These are phyloP conservation scores for Ceratocystis cacaofunesta DNA, from an alignment of 2,329 filamentous ascomycete genomes.

Conservation along the genomic window DNA sequence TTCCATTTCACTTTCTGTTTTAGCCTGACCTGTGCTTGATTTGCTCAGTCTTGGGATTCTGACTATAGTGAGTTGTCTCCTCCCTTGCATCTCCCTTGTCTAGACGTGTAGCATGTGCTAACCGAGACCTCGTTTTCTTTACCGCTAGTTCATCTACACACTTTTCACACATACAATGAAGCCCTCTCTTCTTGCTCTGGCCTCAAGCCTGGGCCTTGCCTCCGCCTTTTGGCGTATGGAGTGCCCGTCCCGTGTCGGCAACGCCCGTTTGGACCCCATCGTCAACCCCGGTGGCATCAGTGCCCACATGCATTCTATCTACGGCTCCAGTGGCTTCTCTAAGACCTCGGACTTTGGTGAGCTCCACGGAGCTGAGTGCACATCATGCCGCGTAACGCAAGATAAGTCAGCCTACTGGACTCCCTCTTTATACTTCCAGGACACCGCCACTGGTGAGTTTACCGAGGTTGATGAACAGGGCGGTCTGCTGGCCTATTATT, in stretches of 20 bases:
- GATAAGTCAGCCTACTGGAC: constrained; percentile 87
- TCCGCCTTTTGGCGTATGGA: constrained; percentile 82
- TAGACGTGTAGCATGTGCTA: neutral
- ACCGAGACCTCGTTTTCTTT: neutral
- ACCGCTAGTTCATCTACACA: neutral
- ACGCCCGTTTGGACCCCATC: constrained; percentile 65
- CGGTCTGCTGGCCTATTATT: constrained; percentile 83
- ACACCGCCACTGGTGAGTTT: constrained; percentile 46
- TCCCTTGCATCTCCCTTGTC: neutral
- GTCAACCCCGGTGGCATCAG: constrained; percentile 45
- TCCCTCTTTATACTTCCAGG: constrained; percentile 62
- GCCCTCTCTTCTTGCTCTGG: constrained; percentile 24
- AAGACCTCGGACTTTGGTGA: constrained; percentile 39
- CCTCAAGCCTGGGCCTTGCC: constrained; percentile 26
- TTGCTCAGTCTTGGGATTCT: neutral
- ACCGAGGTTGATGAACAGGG: constrained; percentile 60
- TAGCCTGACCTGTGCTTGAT: neutral
- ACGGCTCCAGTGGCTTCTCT: constrained; percentile 40
- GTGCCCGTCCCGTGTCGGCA: constrained; percentile 54
- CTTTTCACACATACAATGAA: constrained; percentile 22
- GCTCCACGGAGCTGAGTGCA: constrained; percentile 52
- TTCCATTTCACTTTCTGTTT: neutral
- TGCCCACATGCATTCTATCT: constrained; percentile 57
- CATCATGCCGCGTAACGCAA: constrained; percentile 63
- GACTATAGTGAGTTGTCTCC: neutral